A percentile compares a stretch with the other conserved stretches of the same genome.
phyloP scores from a whole-genome alignment of 2,329 filamentous ascomycete species.

The Claviceps paspali region DNA sequence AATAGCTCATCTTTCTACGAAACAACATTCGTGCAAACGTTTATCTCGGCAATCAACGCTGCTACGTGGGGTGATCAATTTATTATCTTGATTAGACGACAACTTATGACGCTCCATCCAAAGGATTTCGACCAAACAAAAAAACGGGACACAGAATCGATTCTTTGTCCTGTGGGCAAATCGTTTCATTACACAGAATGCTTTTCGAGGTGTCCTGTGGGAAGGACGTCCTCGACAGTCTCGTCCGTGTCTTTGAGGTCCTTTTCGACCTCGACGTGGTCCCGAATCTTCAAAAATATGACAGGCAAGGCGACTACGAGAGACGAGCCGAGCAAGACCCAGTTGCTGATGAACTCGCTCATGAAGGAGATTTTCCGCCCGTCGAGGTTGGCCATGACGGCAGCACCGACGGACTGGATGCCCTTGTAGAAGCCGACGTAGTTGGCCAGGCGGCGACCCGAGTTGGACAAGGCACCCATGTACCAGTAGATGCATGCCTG shows the following conservation, averaged over 20 bases:
- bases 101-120: too few species aligned
- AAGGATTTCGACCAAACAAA: background rate
- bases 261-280: conserved; percentile 66
- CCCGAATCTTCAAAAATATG: conserved; percentile 64
- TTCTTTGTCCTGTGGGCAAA: too few species aligned
- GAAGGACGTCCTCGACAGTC: conserved; percentile 54
- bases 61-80: too few species aligned
- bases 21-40: too few species aligned
- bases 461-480: conserved; percentile 90
- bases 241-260: conserved; percentile 78
- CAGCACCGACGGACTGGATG: conserved; percentile 60
- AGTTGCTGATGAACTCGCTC: conserved; percentile 54
- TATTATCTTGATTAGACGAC: too few species aligned
- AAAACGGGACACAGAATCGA: too few species aligned
- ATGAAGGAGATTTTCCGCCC: conserved; percentile 38
- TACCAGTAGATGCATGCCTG: conserved; percentile 90
- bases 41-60: too few species aligned
- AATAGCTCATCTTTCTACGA: too few species aligned
- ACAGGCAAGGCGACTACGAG: conserved; percentile 66
- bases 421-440: conserved; percentile 68
- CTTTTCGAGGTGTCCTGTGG: conserved; percentile 2
- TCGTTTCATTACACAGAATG: background rate
- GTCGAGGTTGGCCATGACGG: conserved; percentile 27
- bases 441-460: conserved; percentile 80
- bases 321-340: conserved; percentile 60